Evolutionary conservation across 768 basidiomycete species (phyloP).

Genomic region (Cyclocybe cylindracea): DNA sequence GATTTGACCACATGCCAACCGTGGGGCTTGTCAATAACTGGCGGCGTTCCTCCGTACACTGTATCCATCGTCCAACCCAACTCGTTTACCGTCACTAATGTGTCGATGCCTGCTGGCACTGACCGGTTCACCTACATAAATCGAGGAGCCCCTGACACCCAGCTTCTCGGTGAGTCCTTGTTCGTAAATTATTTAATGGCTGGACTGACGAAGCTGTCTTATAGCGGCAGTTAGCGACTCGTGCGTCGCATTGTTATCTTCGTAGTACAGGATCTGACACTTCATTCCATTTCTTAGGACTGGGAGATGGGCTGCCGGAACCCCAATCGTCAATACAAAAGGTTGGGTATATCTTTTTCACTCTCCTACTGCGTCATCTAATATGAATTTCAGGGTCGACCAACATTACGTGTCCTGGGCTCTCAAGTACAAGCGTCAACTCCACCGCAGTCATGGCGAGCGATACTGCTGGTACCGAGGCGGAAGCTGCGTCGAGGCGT

Average conservation of each 20-base stretch:
- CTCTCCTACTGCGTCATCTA: too few species aligned
- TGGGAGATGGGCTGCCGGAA: conserved; percentile 34
- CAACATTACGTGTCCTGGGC: too few species aligned
- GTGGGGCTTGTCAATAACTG: conserved; percentile 42
- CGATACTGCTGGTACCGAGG: too few species aligned
- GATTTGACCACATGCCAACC: conserved; percentile 40
- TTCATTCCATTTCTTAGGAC: conserved; percentile 24
- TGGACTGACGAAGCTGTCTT: not conserved
- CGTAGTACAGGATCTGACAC: not conserved
- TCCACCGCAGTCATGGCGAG: too few species aligned
- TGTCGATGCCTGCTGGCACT: conserved; percentile 33
- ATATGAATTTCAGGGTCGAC: too few species aligned
- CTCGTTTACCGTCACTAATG: conserved; percentile 38
- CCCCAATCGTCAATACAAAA: conserved; percentile 23
- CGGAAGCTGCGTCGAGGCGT: too few species aligned
- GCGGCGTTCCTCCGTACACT: conserved; percentile 43
- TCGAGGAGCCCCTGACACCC: conserved; percentile 31
- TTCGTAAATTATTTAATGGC: not conserved
- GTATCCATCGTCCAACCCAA: conserved; percentile 36
- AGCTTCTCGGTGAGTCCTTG: conserved; percentile 37
- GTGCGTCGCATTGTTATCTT: conserved; percentile 28
- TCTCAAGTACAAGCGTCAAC: too few species aligned
- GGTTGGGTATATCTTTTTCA: conserved; percentile 8
- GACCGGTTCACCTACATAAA: conserved; percentile 42
- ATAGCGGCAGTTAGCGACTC: conserved; percentile 38